Evolutionary conservation across 108 stramenopile genomes (phyloP), one percentile per base, ranked within the genome.

Genomic region (Poteriospumella lacustris): DNA sequence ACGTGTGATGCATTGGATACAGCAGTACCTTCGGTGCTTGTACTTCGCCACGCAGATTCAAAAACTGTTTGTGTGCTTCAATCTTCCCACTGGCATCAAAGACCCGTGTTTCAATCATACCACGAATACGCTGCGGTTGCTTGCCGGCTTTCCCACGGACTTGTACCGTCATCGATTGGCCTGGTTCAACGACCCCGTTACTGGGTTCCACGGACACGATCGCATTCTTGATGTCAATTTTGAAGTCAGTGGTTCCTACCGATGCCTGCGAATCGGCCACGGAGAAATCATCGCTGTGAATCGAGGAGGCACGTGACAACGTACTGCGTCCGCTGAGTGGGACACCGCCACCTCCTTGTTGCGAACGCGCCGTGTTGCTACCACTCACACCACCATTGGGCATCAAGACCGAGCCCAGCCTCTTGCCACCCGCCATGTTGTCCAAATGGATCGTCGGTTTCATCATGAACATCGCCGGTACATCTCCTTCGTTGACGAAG

Each of bases 41-140:
- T 9, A 82, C 78, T 68, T 82, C 81, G 1, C 69, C 81, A 0
- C 81, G 39, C 0, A 82, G n/a, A 1, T 36, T 34, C 1, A 82
- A 58, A 43, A 56, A 79, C 41, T 78, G 44, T 12, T 44, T n/a
- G 26, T 33, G 41, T 5, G 36, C 33, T 44, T 73, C 47, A 5
- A 44, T 33, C 41, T 26, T 3, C 26, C 41, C 41, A 73, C 5
- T 5, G 5, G 5, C 15, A 38, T 73, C 70, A 42, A 56, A 52
- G 38, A 73, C 12, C 5, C 47, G 12, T 5, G 31, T 29, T 33
- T 73, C 70, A 12, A 73, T 34, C 15, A 73, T 56, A 34, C 70
- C 70, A 12, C 70, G 70, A 26, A 73, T 56, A 39, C 70, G 70
- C 47, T 73, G 70, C 5, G 70, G 70, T 5, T 9, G 31, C 31